Evolutionary conservation across 192 early-diverging fungal species (phyloP).

Genomic region (Gryganskiella cystojenkinii): DNA sequence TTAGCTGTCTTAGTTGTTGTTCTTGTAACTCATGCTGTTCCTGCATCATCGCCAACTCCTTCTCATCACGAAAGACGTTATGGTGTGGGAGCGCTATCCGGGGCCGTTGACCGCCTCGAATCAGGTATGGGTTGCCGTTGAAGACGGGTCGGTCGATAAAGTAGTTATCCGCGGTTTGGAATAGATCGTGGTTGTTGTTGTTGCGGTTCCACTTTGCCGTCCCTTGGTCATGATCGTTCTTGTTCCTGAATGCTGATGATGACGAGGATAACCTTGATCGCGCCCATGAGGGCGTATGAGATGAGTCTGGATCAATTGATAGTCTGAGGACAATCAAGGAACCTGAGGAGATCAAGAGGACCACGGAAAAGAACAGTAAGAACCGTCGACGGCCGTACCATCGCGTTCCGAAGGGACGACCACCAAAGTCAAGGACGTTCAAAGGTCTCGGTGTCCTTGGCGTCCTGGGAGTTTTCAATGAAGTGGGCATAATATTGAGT

Average conservation of each 20-base stretch:
- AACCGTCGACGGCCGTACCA: constrained; percentile 5
- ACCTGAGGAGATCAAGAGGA: constrained; percentile 22
- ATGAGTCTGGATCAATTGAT: constrained; percentile 1
- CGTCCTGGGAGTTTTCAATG: no score
- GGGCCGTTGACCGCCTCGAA: background rate
- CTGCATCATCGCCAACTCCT: constrained; percentile 1
- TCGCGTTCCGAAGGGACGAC: background rate
- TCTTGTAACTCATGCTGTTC: constrained; percentile 13
- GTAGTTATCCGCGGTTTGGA: no score
- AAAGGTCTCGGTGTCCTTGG: background rate
- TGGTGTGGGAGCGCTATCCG: constrained; percentile 12
- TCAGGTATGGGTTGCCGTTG: background rate
- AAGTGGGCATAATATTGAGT: background rate
- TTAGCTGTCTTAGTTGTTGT: background rate
- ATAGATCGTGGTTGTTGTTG: background rate
- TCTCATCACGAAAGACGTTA: constrained; percentile 1
- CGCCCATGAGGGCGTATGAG: background rate
- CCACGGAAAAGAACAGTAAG: constrained; percentile 2
- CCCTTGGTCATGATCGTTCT: background rate
- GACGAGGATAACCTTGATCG: background rate
- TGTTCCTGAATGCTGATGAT: background rate
- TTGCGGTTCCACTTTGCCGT: background rate
- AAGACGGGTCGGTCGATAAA: no score
- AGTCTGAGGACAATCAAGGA: constrained; percentile 11
- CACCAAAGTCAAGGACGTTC: background rate